phyloP scores from a whole-genome alignment of 2,329 filamentous ascomycete genomes.

The Paracoccidioides lutzii region DNA sequence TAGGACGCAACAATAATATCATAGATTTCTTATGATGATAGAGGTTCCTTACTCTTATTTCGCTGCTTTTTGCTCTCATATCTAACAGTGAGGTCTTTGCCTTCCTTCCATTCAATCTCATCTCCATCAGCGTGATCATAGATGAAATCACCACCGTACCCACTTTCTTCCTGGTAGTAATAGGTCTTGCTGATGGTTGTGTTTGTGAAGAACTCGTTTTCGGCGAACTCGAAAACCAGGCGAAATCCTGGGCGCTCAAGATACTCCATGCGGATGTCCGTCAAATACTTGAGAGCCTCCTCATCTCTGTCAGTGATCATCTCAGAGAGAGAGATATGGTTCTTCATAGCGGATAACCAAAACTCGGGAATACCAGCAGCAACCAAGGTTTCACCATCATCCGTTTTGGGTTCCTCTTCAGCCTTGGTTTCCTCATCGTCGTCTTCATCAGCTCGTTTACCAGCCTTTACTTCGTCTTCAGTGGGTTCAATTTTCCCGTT shows the following conservation, averaged over 20 bases:
- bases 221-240: constrained; percentile 89
- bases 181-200: constrained; percentile 97
- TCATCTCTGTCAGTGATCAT: constrained; percentile 98
- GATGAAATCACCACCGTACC: constrained; percentile 97
- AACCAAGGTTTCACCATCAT: constrained; percentile 32
- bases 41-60: constrained; percentile 76
- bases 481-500: constrained; percentile 79
- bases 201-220: constrained; percentile 96
- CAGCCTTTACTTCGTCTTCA: constrained; percentile 72
- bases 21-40: not conserved
- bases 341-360: constrained; percentile 99
- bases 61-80: constrained; percentile 99
- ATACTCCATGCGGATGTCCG: constrained; percentile 97
- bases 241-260: constrained; percentile 96
- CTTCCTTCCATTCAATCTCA: constrained; percentile 92
- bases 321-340: constrained; percentile 90
- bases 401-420: constrained; percentile 40
- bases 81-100: constrained; percentile 85
- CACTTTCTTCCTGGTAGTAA: constrained; percentile 97
- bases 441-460: constrained; percentile 66
- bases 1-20: not conserved
- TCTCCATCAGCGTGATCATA: constrained; percentile 98
- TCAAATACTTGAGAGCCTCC: constrained; percentile 75
- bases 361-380: constrained; percentile 89
- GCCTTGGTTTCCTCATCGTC: constrained; percentile 49